These are phyloP conservation scores for Lactarius psammicola DNA, from an alignment of 768 basidiomycete genomes.

Conservation along the genomic window DNA sequence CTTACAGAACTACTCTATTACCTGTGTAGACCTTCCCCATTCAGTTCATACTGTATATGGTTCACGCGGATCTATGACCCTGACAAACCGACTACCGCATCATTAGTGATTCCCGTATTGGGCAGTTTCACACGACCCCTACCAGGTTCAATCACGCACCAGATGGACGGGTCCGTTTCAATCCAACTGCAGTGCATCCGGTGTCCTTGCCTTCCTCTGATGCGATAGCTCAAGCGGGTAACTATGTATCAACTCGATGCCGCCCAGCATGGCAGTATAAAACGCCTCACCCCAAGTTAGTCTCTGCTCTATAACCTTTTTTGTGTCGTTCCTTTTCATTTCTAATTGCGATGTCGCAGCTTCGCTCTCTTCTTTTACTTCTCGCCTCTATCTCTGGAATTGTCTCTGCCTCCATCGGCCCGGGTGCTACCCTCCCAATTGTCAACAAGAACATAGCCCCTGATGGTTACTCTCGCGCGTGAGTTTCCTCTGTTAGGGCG, in stretches of 20 bases:
- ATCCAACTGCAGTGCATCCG: too few relatives aligned
- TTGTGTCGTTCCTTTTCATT: not conserved
- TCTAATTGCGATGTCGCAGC: not conserved
- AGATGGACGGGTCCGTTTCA: too few relatives aligned
- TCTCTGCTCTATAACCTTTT: not conserved
- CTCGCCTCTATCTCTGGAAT: conserved; percentile 2
- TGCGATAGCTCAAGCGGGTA: not conserved
- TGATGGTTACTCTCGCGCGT: conserved; percentile 10
- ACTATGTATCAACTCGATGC: not conserved
- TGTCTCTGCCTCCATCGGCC: conserved; percentile 9
- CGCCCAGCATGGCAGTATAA: conserved; percentile 10
- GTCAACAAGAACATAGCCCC: conserved; percentile 9
- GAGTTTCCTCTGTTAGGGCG: not conserved
- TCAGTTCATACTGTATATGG: not conserved
- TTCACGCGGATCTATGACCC: not conserved
- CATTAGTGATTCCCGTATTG: not conserved
- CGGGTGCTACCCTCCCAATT: not conserved
- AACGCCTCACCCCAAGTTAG: not conserved
- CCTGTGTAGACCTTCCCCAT: not conserved
- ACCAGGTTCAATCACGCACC: too few relatives aligned
- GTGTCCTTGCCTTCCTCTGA: too few relatives aligned
- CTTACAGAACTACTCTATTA: too few relatives aligned
- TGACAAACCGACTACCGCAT: too few relatives aligned
- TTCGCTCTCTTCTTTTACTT: conserved; percentile 3
- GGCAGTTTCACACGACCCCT: not conserved